Evolutionary conservation across 768 basidiomycete species (phyloP), one percentile per base, ranked within the genome.

Genomic region (Trametes punicea): DNA sequence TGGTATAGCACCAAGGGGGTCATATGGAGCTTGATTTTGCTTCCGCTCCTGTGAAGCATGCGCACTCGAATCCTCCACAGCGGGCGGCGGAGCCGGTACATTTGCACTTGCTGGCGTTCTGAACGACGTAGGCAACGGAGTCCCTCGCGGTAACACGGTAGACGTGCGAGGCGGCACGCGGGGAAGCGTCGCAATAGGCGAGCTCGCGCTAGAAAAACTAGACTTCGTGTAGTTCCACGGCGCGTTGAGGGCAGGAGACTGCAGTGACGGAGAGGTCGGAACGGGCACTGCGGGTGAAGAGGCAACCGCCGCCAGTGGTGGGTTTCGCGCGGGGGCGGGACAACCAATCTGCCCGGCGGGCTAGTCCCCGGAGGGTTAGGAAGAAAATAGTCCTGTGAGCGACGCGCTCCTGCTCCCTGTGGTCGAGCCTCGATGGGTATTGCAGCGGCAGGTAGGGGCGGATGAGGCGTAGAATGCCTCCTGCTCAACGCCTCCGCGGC

Each of bases 211-310:
- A 44, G 70, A 62, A 66, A 84, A 84, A 54, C 68, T 73, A 6
- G 83, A 83, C 46, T 68, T 75, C 18, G 82, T 82, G 62, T 81
- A 73, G 56, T 81, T 80, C 82, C 82, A 84, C 15, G 84, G 82
- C 25, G 80, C 80, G 18, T 65, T 53, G 23, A 67, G 65, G n/a
- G 67, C 30, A 4, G 67, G 53, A 25, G 36, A 46, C 34, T 51
- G 42, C 47, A 58, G 55, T 36, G 63, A 55, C 18, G 60, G 45
- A 41, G 64, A 31, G 30, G 55, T 44, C 26, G 57, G 46, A 30
- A 51, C 30, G 42, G 60, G 39, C 33, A 51, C 10, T 13, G 65
- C 10, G 6, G 51, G 46, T 4, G 63, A 62, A 4, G 64, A 53
- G 2, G 65, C 53, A 30, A 53, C 34, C 9, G 63, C 23, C n/a